These are phyloP conservation scores for Phialemonium atrogriseum DNA, from an alignment of 2,329 filamentous ascomycete species.

Conservation along the genomic window DNA sequence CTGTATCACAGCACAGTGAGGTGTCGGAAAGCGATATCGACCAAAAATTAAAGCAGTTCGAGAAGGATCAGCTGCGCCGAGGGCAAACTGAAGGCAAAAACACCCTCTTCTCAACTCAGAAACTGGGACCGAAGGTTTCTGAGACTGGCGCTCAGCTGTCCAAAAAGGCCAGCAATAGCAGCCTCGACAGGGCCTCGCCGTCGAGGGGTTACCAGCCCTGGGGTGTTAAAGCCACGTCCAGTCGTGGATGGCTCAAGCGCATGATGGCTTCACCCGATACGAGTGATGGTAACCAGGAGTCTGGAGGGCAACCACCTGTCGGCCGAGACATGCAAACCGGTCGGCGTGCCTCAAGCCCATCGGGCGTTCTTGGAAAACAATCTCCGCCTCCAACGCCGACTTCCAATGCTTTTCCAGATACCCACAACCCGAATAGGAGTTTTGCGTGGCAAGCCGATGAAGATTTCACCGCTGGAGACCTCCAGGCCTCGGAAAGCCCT, in stretches of 20 bases:
- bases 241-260: constrained; percentile 11
- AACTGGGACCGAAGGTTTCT: constrained; percentile 24
- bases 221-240: constrained; percentile 7
- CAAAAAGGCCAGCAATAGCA: constrained; percentile 26
- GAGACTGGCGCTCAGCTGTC: constrained; percentile 23
- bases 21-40: constrained; percentile 22
- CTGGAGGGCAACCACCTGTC: constrained; percentile 15
- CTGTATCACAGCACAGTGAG: constrained; percentile 12
- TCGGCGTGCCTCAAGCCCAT: constrained; percentile 3
- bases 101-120: constrained; percentile 27
- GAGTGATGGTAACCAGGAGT: constrained; percentile 8
- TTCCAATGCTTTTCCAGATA: no score
- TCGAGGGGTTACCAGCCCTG: constrained; percentile 11
- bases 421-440: constrained; percentile 45
- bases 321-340: no score
- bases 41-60: constrained; percentile 19
- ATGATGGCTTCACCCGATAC: constrained; percentile 11
- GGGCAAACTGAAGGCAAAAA: constrained; percentile 16
- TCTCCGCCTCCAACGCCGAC: no score
- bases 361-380: no score
- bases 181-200: constrained; percentile 17
- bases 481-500: constrained; percentile 49
- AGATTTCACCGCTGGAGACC: constrained; percentile 48
- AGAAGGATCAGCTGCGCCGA: constrained; percentile 16
- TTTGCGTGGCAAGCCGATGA: constrained; percentile 48